A percentile compares a stretch with the other conserved stretches of the same genome.
phyloP scores from a whole-genome alignment of 176 grass and related monocot species.

The Aegilops tauschii region DNA sequence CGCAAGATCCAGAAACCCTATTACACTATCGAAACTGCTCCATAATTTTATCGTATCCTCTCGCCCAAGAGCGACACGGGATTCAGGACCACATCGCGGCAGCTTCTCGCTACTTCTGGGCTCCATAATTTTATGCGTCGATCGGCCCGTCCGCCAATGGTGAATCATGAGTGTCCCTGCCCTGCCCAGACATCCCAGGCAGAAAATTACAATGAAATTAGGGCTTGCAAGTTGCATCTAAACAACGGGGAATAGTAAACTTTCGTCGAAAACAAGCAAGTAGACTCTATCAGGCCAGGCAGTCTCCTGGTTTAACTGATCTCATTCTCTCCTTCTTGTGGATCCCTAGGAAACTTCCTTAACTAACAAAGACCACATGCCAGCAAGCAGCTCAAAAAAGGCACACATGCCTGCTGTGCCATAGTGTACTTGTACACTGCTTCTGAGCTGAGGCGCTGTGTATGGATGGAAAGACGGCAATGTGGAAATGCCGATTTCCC shows the following conservation, averaged over 20 bases:
- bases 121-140: neutral
- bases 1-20: no score
- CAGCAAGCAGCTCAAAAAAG: no score
- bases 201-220: neutral
- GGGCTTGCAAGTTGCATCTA: neutral
- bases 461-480: no score
- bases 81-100: constrained; percentile 40
- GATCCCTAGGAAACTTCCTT: constrained; percentile 40
- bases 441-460: no score
- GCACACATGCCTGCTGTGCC: no score
- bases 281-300: neutral
- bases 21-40: neutral
- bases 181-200: constrained; percentile 37
- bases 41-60: neutral
- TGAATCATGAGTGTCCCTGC: constrained; percentile 15
- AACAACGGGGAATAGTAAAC: neutral
- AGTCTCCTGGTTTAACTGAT: neutral
- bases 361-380: constrained; percentile 29
- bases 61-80: constrained; percentile 7
- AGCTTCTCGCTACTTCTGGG: constrained; percentile 31
- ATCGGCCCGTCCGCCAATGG: neutral
- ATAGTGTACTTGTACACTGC: no score
- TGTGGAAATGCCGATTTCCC: no score
- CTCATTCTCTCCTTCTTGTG: neutral
- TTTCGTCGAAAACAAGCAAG: no score